phyloP scores from a whole-genome alignment of 2,329 filamentous ascomycete species.

The Nannizziopsis barbatae region DNA sequence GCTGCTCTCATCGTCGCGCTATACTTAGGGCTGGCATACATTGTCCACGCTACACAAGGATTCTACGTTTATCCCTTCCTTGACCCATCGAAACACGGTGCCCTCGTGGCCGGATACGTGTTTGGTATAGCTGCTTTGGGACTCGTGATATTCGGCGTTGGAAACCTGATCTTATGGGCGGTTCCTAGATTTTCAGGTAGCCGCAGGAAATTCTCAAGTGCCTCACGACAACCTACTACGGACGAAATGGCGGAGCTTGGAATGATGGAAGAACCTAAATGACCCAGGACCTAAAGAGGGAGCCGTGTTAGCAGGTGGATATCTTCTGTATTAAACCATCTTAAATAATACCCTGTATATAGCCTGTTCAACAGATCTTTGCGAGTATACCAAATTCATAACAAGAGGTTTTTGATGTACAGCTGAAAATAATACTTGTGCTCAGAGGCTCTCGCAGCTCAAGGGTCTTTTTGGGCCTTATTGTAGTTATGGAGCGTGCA shows the following conservation, averaged over 20 bases:
- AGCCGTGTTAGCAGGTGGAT: background rate
- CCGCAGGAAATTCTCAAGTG: background rate
- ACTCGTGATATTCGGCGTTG: background rate
- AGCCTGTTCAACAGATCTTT: background rate
- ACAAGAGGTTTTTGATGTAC: too few relatives aligned
- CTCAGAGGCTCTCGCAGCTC: background rate
- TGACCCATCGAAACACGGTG: constrained; percentile 41
- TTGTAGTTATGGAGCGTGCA: too few relatives aligned
- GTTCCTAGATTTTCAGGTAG: background rate
- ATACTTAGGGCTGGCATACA: constrained; percentile 63
- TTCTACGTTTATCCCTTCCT: constrained; percentile 73
- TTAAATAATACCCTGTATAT: background rate
- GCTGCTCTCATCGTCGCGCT: constrained; percentile 58
- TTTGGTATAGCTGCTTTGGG: constrained; percentile 9
- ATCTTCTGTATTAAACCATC: too few relatives aligned
- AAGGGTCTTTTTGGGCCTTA: too few relatives aligned
- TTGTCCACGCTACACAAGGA: constrained; percentile 57
- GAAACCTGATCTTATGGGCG: constrained; percentile 1
- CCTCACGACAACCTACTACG: background rate
- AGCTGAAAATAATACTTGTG: too few relatives aligned
- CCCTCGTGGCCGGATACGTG: constrained; percentile 49
- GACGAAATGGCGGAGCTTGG: background rate
- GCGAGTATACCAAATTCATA: too few relatives aligned
- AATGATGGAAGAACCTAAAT: background rate
- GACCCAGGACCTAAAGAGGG: background rate